Percentiles rank a stretch among this genome's conserved stretches.
Conservation (phyloP, 306 rosid species). For the Trifolium fragiferum region DNA sequence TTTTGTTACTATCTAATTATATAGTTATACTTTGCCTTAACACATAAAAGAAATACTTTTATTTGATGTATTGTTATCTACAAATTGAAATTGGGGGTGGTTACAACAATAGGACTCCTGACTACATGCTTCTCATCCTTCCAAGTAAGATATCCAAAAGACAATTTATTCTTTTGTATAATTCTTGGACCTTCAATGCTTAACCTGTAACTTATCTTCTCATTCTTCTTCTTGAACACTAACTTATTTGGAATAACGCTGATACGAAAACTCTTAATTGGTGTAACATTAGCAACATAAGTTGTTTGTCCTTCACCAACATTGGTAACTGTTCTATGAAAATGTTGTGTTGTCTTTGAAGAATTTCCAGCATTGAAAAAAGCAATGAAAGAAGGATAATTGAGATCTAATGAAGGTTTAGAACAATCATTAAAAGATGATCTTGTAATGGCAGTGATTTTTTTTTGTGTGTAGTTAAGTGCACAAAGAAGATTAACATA, state of each 20-base stretch:
- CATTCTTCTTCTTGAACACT: constrained; percentile 50
- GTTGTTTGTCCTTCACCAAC: too few species aligned
- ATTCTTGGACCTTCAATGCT: constrained; percentile 48
- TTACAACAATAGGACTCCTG: neutral
- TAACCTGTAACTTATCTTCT: constrained; percentile 54
- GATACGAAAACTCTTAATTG: constrained; percentile 45
- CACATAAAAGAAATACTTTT: too few species aligned
- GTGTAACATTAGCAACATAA: constrained; percentile 49
- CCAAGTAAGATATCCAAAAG: neutral
- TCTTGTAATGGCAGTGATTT: constrained; percentile 58
- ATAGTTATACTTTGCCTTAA: too few species aligned
- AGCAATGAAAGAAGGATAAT: constrained; percentile 80
- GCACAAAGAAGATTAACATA: constrained; percentile 74
- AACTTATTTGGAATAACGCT: constrained; percentile 49
- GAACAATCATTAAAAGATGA: constrained; percentile 49
- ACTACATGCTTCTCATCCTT: neutral
- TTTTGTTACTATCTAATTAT: too few species aligned
- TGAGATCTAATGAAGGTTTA: constrained; percentile 58
- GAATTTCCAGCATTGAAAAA: constrained; percentile 40
- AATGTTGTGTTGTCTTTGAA: constrained; percentile 28
- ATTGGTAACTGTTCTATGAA: too few species aligned
- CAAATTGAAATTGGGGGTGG: neutral
- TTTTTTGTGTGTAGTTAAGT: constrained; percentile 44
- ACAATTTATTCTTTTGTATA: neutral
- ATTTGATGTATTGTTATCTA: too few species aligned